Evolutionary conservation across 1,284 basidiomycete genomes (phyloP).

Genomic region (Rhizoctonia solani): DNA sequence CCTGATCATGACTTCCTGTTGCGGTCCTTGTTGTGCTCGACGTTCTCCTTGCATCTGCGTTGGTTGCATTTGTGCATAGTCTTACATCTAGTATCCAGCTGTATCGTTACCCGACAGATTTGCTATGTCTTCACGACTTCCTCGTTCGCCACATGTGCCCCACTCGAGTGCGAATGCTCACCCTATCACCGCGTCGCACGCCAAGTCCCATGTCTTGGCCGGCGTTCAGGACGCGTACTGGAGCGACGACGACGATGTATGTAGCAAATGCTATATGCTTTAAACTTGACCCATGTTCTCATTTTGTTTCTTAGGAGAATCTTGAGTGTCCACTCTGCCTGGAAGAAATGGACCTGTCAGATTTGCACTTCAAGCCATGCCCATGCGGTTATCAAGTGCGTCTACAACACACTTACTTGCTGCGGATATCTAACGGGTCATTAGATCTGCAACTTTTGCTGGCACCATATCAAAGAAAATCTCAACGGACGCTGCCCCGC

Average conservation of each 20-base stretch:
- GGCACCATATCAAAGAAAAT: conserved; percentile 97
- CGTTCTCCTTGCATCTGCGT: conserved; percentile 11
- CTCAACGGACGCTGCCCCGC: conserved; percentile 97
- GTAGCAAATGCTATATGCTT: conserved; percentile 42
- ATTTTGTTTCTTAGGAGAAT: conserved; percentile 71
- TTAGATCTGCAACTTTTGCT: conserved; percentile 99
- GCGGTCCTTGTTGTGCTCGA: conserved; percentile 15
- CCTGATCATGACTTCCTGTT: conserved; percentile 19
- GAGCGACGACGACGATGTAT: conserved; percentile 89
- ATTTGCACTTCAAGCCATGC: conserved; percentile 99
- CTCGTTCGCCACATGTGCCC: conserved; percentile 36
- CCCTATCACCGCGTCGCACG: conserved; percentile 29
- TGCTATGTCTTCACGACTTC: conserved; percentile 29
- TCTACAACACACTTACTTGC: conserved; percentile 25
- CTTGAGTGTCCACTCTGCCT: conserved; percentile 98
- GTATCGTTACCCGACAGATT: neutral
- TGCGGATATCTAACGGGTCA: neutral
- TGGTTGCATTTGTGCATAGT: conserved; percentile 3
- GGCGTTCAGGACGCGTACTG: conserved; percentile 97
- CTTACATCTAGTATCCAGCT: neutral
- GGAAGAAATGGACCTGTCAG: conserved; percentile 98
- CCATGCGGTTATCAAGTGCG: conserved; percentile 96
- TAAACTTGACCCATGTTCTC: conserved; percentile 31
- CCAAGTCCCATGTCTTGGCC: conserved; percentile 81
- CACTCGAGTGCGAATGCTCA: conserved; percentile 27